These are phyloP conservation scores for Fusarium sambucinum DNA, from an alignment of 2,329 filamentous ascomycete species.

Conservation along the genomic window DNA sequence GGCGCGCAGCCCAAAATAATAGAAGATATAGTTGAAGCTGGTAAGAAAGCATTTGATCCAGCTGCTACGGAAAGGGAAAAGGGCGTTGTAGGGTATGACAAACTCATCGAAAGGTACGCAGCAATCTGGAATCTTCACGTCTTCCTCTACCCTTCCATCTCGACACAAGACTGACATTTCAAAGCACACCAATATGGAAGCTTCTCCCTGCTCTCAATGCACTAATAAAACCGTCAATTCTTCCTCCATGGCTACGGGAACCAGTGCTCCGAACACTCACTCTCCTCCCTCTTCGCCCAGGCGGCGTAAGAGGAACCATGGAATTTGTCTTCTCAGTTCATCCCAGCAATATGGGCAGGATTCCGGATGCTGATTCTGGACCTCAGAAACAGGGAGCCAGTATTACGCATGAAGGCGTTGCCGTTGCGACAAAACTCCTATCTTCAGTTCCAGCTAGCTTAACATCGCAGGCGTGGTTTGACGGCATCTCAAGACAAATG, in stretches of 20 bases:
- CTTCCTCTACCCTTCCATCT: too few species aligned
- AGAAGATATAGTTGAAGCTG: constrained; percentile 55
- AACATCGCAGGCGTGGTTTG: constrained; percentile 69
- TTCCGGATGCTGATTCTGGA: constrained; percentile 54
- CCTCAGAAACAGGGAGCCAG: constrained; percentile 69
- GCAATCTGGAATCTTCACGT: neutral
- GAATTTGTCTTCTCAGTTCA: constrained; percentile 80
- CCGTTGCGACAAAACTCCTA: constrained; percentile 71
- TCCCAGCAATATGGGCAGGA: constrained; percentile 61
- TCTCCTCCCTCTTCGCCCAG: constrained; percentile 68
- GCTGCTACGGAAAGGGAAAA: constrained; percentile 50
- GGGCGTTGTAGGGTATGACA: constrained; percentile 57
- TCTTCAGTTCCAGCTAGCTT: constrained; percentile 69
- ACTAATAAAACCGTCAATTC: constrained; percentile 70
- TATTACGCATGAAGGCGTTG: constrained; percentile 76
- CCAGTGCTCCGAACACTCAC: constrained; percentile 70
- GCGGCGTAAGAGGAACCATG: constrained; percentile 75
- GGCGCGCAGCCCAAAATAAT: constrained; percentile 49
- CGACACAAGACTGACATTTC: constrained; percentile 11
- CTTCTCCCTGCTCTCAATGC: constrained; percentile 72
- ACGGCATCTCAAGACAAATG: constrained; percentile 70
- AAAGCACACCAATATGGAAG: constrained; percentile 58
- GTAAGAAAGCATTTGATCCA: constrained; percentile 64
- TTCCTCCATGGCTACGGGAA: constrained; percentile 70
- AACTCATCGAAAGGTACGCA: constrained; percentile 63